Base-by-base conservation (phyloP, 2,329 filamentous ascomycete genomes). In the Colletotrichum australisinense region DNA sequence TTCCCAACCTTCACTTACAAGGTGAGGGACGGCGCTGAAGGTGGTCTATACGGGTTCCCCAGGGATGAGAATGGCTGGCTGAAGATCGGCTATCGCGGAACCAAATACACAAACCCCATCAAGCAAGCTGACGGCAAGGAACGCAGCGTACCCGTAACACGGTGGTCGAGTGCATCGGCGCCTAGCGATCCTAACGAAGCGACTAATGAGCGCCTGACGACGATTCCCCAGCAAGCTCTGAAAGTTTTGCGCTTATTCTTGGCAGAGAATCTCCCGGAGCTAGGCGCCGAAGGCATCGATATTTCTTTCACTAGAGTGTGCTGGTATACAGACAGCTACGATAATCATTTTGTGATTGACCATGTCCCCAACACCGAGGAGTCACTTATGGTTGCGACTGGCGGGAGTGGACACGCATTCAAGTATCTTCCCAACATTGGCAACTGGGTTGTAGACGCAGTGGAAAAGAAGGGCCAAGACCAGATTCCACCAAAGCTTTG, bases 401-500 rank as follows among this genome's bases (percentile, higher is more conserved):
- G 89, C 1, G 91, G 91, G 0, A 88, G 86, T 46, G 90, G 91
- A 0, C 90, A 92, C 78, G 90, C 84, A 0, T 92, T 91, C 79
- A 92, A 92, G 76, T 92, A 90, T 72, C 77, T 91, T 62, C 90
- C 90, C 0, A 87, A 88, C 3, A 85, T 92, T 75, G 89, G 90
- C 1, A 86, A 86, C 46, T 84, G 83, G 73, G 86, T 91, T 14
- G 83, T 88, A 0, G 86, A 90, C 74, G 84, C 86, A n/a, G 78
- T 91, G 8, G 81, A 86, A 73, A 82, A 84, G 2, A 75, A 68
- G 22, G 77, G 78, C 1, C 69, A 80, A 7, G 79, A 84, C 56
- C 78, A 75, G 65, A 76, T 80, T 8, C 69, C 78, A 11, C 35
- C 75, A 9, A 63, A 72, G n/a, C 30, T 60, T 6, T 79, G 78